Conservation (phyloP, 352 stramenopile species). For the Globisporangium irregulare region DNA sequence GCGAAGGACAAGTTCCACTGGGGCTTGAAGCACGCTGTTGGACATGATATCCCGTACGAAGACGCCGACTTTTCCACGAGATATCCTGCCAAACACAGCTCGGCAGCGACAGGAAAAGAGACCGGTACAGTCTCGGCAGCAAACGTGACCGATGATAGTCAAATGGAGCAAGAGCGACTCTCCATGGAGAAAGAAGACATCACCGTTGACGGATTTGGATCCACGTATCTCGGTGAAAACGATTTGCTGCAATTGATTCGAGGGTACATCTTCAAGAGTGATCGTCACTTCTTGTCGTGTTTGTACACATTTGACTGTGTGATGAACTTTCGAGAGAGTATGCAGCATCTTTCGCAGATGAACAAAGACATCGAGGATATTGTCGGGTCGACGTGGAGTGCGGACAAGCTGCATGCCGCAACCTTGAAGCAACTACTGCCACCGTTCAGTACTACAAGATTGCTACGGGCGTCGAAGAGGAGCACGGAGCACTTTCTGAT, state of each 20-base stretch:
- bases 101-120: conserved; percentile 6
- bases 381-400: conserved; percentile 54
- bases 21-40: conserved; percentile 65
- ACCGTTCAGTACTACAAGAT: conserved; percentile 80
- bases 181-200: conserved; percentile 54
- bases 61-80: conserved; percentile 16
- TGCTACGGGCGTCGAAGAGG: conserved; percentile 61
- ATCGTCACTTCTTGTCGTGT: conserved; percentile 78
- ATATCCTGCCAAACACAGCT: neutral
- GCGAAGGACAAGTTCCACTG: conserved; percentile 63
- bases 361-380: conserved; percentile 33
- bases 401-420: conserved; percentile 40
- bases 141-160: neutral
- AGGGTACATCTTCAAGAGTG: conserved; percentile 69
- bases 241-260: conserved; percentile 73
- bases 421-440: conserved; percentile 58
- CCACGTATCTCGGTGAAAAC: conserved; percentile 65
- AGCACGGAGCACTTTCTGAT: conserved; percentile 84
- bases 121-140: conserved; percentile 8
- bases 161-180: conserved; percentile 33
- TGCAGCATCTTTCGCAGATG: conserved; percentile 36
- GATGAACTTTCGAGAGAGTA: conserved; percentile 50
- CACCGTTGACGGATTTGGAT: conserved; percentile 28
- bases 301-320: conserved; percentile 81
- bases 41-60: conserved; percentile 61